Evolutionary conservation across 257 asterid genomes (phyloP), one percentile per base, ranked within the genome.

Genomic region (Misopates orontium): DNA sequence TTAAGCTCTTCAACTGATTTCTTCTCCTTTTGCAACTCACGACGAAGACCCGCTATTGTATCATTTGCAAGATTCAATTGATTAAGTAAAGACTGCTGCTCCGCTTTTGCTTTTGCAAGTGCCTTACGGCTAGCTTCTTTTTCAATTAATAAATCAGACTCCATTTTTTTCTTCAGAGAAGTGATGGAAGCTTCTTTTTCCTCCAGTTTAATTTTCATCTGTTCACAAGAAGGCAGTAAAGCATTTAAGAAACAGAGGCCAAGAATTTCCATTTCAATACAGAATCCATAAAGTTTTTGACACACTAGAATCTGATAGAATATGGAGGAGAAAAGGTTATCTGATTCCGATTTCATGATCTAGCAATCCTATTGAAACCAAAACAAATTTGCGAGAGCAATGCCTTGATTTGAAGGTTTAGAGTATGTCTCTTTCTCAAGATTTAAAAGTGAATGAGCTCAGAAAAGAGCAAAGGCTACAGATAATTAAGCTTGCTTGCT

Each of bases 151-250:
- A 92, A 72, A 69, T 92, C 89, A 8, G 74, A 51, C 73, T 80
- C 83, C 7, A 73, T 63, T 72, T 80, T 77, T 68, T 71, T 78
- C 79, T 76, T 73, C 70, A 82, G 78, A 48, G 82, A 78, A 63
- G 70, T 54, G 47, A 85, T 73, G 54, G 80, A 73, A 8, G 78
- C 79, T 56, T 85, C 87, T 55, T 87, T 85, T 57, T 80, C 89
- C 70, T 73, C 73, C 71, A 89, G 78, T 73, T 83, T 56, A 70
- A 42, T 72, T 40, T 71, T 84, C 95, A 91, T 77, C 98, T 91
- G 78, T 41, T 24, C 18, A 62, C 58, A 41, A 70, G 54, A 62
- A 54, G 59, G 63, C 68, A 70, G 60, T 55, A 53, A 25, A 77
- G 65, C n/a, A 28, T 60, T 59, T 63, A 48, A 67, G 73, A 45